These are phyloP conservation scores for Polygonum maritimum DNA, from an alignment of 148 eudicot species.

Conservation along the genomic window DNA sequence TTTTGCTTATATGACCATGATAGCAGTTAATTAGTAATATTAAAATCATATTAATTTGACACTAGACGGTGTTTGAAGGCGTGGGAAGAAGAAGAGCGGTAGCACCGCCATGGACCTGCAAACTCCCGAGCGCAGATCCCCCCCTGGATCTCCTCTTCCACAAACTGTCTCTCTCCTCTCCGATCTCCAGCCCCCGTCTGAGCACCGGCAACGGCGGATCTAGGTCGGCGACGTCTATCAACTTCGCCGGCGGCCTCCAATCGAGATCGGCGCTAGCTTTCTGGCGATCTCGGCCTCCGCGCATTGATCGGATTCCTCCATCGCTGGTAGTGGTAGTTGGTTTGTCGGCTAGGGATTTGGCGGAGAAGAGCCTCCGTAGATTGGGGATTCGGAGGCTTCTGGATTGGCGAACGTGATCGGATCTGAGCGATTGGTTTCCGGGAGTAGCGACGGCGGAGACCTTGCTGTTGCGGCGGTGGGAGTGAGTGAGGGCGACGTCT, in stretches of 20 bases:
- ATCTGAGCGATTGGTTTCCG: constrained; percentile 10
- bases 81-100: not conserved
- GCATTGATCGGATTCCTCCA: constrained; percentile 9
- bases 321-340: constrained; percentile 14
- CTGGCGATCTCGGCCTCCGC: not conserved
- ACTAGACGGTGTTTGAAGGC: not conserved
- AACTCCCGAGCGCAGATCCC: constrained; percentile 32
- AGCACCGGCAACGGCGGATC: constrained; percentile 85
- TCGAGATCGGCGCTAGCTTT: not conserved
- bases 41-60: not conserved
- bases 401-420: not conserved
- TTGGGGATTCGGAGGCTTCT: constrained; percentile 21
- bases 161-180: constrained; percentile 25
- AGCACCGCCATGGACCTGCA: constrained; percentile 23
- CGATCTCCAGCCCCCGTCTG: constrained; percentile 17
- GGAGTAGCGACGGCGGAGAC: constrained; percentile 27
- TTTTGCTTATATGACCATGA: no score
- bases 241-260: not conserved
- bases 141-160: constrained; percentile 69
- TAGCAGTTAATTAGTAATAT: no score
- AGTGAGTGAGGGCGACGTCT: constrained; percentile 28
- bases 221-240: constrained; percentile 34
- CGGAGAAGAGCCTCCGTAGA: constrained; percentile 41
- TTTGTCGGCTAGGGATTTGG: constrained; percentile 21
- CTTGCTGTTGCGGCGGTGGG: constrained; percentile 31